Base-by-base conservation (phyloP, 2,329 filamentous ascomycete species). In the Raffaelea arxii region DNA sequence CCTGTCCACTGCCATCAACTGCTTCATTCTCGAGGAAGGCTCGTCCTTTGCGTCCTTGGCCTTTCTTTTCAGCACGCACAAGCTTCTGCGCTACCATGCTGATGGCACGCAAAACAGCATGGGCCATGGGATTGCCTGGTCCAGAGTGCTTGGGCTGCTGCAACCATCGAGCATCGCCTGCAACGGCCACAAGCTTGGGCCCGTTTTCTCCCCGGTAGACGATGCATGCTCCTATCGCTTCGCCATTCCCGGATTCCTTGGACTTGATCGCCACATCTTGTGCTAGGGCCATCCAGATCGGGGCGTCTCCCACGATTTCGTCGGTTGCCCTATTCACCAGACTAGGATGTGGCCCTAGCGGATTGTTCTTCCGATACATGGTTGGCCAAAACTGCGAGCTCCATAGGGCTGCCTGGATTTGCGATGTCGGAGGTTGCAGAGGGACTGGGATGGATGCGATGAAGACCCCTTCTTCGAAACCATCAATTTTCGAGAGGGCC, bases 291-390 rank as follows among this genome's bases (percentile, higher is more conserved):
- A 85, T 82, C 76, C 78, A 91, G 47, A 75, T 63, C 4, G 74
- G 72, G 1, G 78, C 78, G 52, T 84, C 76, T 40, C 73, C 65
- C 47, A 74, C 72, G 44, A 94, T 77, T 50, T 86, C 81, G 12
- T 80, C 75, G 35, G 83, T 82, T 24, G 82, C 80, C 49, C 83
- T 79, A 37, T 76, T 70, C 47, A 91, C 78, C 59, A 85, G 77
- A 57, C 80, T 79, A 51, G 86, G 86, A 59, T 94, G 87, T 18
- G 87, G 86, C 4, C 87, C 87, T 49, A 90, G 85, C 2, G 86
- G 86, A 58, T 92, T 92, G 54, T 84, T 90, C 67, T 89, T 89
- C 53, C 86, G 83, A 66, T 92, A 94, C 42, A 90, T 78, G 2
- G 82, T 84, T 12, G 87, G 87, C 87, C 87, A 94, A 62, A 87